phyloP scores from a whole-genome alignment of 441 rosid species.

The Populus hybrid region DNA sequence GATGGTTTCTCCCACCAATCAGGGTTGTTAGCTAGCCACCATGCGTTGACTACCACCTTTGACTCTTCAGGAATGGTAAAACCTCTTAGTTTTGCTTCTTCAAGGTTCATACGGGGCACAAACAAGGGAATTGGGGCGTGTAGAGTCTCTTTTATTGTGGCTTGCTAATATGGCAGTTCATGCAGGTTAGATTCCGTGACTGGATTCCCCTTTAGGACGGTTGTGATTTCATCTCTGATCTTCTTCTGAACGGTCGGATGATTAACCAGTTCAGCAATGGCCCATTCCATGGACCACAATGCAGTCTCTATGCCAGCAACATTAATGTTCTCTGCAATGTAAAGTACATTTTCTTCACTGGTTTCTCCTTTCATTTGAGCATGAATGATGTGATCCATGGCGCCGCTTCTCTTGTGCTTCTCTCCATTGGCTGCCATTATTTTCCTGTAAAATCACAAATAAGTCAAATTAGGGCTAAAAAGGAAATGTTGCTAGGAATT shows the following conservation, averaged over 20 bases:
- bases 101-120: constrained; percentile 62
- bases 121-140: constrained; percentile 56
- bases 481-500: neutral
- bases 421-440: constrained; percentile 46
- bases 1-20: constrained; percentile 45
- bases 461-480: neutral
- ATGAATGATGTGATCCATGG: constrained; percentile 53
- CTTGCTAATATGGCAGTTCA: constrained; percentile 44
- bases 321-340: constrained; percentile 63
- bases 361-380: constrained; percentile 59
- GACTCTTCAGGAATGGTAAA: constrained; percentile 52
- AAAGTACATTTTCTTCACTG: constrained; percentile 48
- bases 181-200: constrained; percentile 41
- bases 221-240: constrained; percentile 41
- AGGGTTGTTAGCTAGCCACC: constrained; percentile 65
- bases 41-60: constrained; percentile 54
- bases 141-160: constrained; percentile 48
- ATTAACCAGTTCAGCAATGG: constrained; percentile 55
- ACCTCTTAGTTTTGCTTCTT: constrained; percentile 49
- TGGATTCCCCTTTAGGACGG: constrained; percentile 28
- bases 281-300: constrained; percentile 69
- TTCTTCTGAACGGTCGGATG: constrained; percentile 41
- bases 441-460: constrained; percentile 25
- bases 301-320: constrained; percentile 68
- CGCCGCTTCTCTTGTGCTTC: constrained; percentile 43